Evolutionary conservation across 2,329 filamentous ascomycete genomes (phyloP), one percentile per base, ranked within the genome.

Genomic region (Fusarium musae): DNA sequence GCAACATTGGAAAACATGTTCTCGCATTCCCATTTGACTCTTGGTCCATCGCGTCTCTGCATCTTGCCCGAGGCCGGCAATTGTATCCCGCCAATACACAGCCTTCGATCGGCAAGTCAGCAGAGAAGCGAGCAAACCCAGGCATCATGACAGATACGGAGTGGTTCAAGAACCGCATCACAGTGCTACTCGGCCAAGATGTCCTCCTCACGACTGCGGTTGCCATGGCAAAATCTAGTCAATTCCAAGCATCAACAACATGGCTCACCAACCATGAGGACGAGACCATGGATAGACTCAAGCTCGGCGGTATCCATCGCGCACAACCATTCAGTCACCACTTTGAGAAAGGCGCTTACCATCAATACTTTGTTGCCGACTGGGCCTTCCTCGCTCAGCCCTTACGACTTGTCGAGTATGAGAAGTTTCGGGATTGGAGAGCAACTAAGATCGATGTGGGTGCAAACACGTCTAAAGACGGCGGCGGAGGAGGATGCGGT

Each of bases 11-110:
- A 1, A 85, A 85, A 60, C 84, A 86, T 69, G 78, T 84, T 1
- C 82, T 81, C 69, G 83, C 83, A 1, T 85, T 84, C 30, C 84
- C 83, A 0, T 84, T 84, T 59, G 84, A 85, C 65, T 80, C 83
- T 4, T 84, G 80, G 82, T 84, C 83, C 10, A 78, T 85, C 23
- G 69, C 80, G 4, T 78, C 81, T 9, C 73, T 82, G 2, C 83
- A 84, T 56, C 78, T 84, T 1, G 60, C 77, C 5, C 75, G 82
- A 12, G 79, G 78, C 5, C 75, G 78, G 5, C 62, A 78, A 19
- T 50, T 82, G 16, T 85, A 85, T 64, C 76, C 82, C 3, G 58
- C 59, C 0, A 39, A 9, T 15, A 4, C 26, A 28, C 23, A 17
- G 12, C 19, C 4, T 8, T 3, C 7, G 4, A 9, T 4, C 0